Percentiles rank a stretch among this genome's conserved stretches.
These are phyloP conservation scores for Ophiognomonia clavigignenti-juglandacearum DNA, from an alignment of 2,329 filamentous ascomycete species.

Conservation along the genomic window DNA sequence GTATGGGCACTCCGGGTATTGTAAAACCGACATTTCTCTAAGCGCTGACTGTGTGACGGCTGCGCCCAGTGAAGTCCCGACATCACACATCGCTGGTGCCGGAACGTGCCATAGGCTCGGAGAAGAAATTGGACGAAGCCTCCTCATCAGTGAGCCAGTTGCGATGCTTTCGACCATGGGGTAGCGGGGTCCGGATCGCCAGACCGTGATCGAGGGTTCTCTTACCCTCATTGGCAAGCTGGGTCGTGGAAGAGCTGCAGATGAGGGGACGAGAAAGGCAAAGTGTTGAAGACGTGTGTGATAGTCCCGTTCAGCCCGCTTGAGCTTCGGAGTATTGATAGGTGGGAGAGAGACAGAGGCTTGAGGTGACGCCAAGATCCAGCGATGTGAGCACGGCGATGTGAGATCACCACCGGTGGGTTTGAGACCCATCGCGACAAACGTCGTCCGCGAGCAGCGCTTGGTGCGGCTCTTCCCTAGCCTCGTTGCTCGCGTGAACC, in stretches of 20 bases:
- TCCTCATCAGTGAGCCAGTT: neutral
- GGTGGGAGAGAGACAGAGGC: too few relatives aligned
- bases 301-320: too few relatives aligned
- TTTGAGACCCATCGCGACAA: neutral
- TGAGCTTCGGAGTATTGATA: too few relatives aligned
- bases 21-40: too few relatives aligned
- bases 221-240: too few relatives aligned
- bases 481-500: neutral
- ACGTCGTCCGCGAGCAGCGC: neutral
- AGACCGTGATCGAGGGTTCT: too few relatives aligned
- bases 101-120: neutral
- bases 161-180: too few relatives aligned
- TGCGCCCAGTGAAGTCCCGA: neutral
- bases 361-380: neutral
- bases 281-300: neutral
- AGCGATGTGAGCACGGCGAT: neutral
- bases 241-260: too few relatives aligned
- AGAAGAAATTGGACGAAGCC: neutral
- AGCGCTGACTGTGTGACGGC: conserved; percentile 6
- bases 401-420: neutral
- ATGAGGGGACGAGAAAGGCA: neutral
- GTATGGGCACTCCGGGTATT: too few relatives aligned
- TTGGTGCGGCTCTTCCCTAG: conserved; percentile 1
- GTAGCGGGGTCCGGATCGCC: too few relatives aligned
- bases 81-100: neutral